Percentiles rank a stretch among this genome's conserved stretches.
Conservation (phyloP, 2,329 filamentous ascomycete species). For the Trichoderma afroharzianum region DNA sequence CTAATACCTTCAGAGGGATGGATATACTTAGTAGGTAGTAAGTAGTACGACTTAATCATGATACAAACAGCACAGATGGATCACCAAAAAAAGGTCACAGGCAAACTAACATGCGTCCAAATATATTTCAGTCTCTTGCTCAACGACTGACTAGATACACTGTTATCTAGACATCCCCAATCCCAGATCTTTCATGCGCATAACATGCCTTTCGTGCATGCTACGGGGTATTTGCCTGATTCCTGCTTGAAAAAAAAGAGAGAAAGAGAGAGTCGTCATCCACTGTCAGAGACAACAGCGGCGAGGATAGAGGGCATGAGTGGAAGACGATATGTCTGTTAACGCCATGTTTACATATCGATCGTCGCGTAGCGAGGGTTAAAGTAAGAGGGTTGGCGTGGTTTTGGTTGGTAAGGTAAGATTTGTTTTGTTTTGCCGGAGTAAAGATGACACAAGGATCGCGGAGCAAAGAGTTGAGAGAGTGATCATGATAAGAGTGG, state of each 20-base stretch:
- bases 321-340: conserved; percentile 7
- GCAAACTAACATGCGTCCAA: conserved; percentile 11
- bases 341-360: conserved; percentile 21
- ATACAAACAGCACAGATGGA: neutral
- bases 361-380: conserved; percentile 16
- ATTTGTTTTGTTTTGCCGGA: neutral
- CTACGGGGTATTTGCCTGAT: conserved; percentile 22
- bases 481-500: conserved; percentile 25
- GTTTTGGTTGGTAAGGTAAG: neutral
- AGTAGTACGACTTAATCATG: neutral
- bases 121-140: conserved; percentile 23
- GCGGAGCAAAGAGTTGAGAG: conserved; percentile 26
- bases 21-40: neutral
- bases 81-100: neutral
- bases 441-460: conserved; percentile 19
- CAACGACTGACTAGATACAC: conserved; percentile 26
- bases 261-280: conserved; percentile 19
- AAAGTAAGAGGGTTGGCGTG: conserved; percentile 1
- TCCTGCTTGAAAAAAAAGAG: conserved; percentile 13
- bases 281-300: conserved; percentile 21
- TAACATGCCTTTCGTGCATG: conserved; percentile 21
- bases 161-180: conserved; percentile 22
- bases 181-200: conserved; percentile 16
- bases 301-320: conserved; percentile 13
- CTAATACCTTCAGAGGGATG: neutral